Evolutionary conservation across 129 eudicot genomes (phyloP), one percentile per base, ranked within the genome.

Genomic region (Heracleum sosnowskyi): DNA sequence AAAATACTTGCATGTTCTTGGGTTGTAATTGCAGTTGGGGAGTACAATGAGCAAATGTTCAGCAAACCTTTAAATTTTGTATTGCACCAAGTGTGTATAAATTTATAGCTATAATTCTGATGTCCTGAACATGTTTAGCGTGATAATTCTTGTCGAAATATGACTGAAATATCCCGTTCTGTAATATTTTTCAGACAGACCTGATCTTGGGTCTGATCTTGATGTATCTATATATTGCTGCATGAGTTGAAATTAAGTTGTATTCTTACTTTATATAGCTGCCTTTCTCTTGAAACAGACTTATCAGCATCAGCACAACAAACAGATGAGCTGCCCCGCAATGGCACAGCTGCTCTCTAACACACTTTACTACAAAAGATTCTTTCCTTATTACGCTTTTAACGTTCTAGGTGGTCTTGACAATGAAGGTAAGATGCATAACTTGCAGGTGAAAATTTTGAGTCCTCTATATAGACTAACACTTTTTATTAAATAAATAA

Each of bases 321-420:
- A 96, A 82, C 97, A 96, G 81, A 96, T 96, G 99, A 90, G 97
- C 80, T 96, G 99, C 84, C 99, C 99, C 80, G 99, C 95, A 49
- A 92, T 96, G 99, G 99, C 94, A 71, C 99, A 96, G 85, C 91
- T 96, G 81, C 97, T 96, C 20, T 96, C 99, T 9, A 96, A 96
- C 81, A 96, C 99, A 42, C 92, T 96, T 11, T 96, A 96, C 91
- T 96, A 88, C 86, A 96, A 96, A 79, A 97, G 99, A 60, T 96
- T 96, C 90, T 96, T 96, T 84, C 99, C 99, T 0, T 96, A 96
- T 77, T 96, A 96, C 57, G 90, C 99, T 47, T 96, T 96, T 75
- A 96, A 96, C 78, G 99, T 96, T 83, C 83, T 96, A 75, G 99
- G 99, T 45, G 99, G 99, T 75, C 97, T 96, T 68, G 99, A 96